These are phyloP conservation scores for Solanum lycopersicoides DNA, from an alignment of 257 asterid species.

Conservation along the genomic window DNA sequence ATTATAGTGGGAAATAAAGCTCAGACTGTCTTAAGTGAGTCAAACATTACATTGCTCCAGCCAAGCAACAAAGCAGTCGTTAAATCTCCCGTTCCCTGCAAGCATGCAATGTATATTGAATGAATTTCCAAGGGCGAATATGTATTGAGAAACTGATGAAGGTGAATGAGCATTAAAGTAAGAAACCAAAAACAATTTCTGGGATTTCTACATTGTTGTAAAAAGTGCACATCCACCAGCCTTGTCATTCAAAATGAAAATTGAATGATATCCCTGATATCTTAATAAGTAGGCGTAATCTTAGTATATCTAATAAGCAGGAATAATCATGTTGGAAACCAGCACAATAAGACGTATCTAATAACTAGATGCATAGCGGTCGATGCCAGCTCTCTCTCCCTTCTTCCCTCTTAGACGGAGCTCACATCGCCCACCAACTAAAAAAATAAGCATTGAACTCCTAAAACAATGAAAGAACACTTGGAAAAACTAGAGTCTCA, in stretches of 20 bases:
- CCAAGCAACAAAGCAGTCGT: slow-evolving; percentile 88
- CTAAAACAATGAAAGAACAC: neutral
- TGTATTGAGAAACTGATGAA: neutral
- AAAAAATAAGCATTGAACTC: neutral
- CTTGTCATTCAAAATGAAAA: neutral
- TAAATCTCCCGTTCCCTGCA: slow-evolving; percentile 97
- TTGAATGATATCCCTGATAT: neutral
- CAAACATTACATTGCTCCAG: slow-evolving; percentile 84
- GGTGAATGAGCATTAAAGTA: neutral
- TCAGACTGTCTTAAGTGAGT: neutral
- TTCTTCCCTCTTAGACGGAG: neutral
- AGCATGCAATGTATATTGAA: slow-evolving; percentile 4
- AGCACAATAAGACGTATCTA: neutral
- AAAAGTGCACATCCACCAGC: neutral
- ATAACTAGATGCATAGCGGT: neutral
- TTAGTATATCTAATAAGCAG: neutral
- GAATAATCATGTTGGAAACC: neutral
- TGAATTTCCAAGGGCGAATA: neutral
- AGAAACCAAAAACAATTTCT: neutral
- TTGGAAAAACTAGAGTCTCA: neutral
- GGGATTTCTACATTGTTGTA: neutral
- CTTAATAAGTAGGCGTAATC: neutral
- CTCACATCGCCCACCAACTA: neutral
- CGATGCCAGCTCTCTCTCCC: neutral
- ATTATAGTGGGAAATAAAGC: neutral